Evolutionary conservation across 805 yeast genomes (phyloP), one percentile per base, ranked within the genome.

Genomic region (Candida fluviatilis): DNA sequence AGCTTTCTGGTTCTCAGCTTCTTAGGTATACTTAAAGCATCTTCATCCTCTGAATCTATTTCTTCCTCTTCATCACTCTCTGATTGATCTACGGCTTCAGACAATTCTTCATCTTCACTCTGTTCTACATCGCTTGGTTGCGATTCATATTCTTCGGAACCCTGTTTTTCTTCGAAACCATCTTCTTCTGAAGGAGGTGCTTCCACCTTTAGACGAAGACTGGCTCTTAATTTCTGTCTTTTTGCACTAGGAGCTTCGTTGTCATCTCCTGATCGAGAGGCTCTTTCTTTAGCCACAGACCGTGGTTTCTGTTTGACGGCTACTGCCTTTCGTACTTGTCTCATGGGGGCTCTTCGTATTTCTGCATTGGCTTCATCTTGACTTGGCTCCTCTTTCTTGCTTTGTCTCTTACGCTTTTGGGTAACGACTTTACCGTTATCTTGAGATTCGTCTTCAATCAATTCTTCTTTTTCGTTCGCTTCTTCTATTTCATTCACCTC

Each of bases 401-500:
- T 21, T 21, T 6, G 10, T 21, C 24, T 6, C 24, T 21, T 21
- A n/a, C n/a, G n/a, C n/a, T n/a, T n/a, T n/a, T n/a, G n/a, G n/a
- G n/a, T n/a, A n/a, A n/a, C n/a, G n/a, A n/a, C n/a, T n/a, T n/a
- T n/a, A n/a, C n/a, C n/a, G n/a, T n/a, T n/a, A 42, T 38, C 36
- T 28, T 32, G 35, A 11, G 46, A 43, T 18, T 33, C 49, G 40
- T 33, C 47, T 41, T 17, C 41, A 34, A 18, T 42, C 36, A 32
- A 37, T 31, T 18, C 29, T 8, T 27, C 36, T 5, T 21, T 38
- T 6, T 18, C n/a, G n/a, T n/a, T 30, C 21, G 39, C 31, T 34
- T 47, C 41, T 34, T 43, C 41, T 36, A 38, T 40, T 34, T 44
- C 39, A 15, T 29, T 18, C 35, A 52, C 39, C 24, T 50, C 42